These are phyloP conservation scores for Bullera alba DNA, from an alignment of 768 basidiomycete genomes.

Conservation along the genomic window DNA sequence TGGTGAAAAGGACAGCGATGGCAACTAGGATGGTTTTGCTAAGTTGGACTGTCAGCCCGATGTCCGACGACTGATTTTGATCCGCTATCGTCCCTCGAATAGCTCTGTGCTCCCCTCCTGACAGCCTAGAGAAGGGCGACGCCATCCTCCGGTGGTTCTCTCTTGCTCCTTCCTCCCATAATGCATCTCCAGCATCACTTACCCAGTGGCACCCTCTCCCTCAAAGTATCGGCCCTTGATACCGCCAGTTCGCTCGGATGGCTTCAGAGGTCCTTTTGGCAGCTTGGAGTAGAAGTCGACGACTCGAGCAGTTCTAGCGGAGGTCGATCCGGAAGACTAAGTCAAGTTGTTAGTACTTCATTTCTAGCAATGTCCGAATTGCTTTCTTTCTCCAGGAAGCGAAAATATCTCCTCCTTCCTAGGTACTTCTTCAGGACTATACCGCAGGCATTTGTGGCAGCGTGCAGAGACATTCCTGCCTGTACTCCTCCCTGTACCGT, in stretches of 20 bases:
- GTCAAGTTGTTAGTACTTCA: background rate
- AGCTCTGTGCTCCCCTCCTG: no score
- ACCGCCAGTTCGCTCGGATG: slow-evolving; percentile 54
- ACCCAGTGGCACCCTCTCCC: slow-evolving; percentile 66
- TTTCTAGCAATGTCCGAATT: background rate
- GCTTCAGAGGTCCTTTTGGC: slow-evolving; percentile 74
- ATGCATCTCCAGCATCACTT: slow-evolving; percentile 12
- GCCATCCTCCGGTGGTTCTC: no score
- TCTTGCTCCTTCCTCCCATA: no score
- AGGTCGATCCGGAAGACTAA: slow-evolving; percentile 68
- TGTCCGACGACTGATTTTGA: no score
- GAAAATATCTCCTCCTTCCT: no score
- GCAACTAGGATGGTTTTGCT: slow-evolving; percentile 42
- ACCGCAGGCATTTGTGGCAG: no score
- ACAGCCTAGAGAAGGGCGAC: no score
- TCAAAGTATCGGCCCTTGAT: slow-evolving; percentile 73
- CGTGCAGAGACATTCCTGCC: no score
- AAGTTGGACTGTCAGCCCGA: no score
- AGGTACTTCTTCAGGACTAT: no score
- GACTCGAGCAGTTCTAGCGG: slow-evolving; percentile 71
- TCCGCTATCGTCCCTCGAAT: no score
- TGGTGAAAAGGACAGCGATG: slow-evolving; percentile 42
- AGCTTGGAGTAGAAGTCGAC: slow-evolving; percentile 96
- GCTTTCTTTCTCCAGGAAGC: background rate
- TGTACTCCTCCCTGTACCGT: background rate